These are phyloP conservation scores for Citrullus amarus DNA, from an alignment of 306 rosid genomes.

Conservation along the genomic window DNA sequence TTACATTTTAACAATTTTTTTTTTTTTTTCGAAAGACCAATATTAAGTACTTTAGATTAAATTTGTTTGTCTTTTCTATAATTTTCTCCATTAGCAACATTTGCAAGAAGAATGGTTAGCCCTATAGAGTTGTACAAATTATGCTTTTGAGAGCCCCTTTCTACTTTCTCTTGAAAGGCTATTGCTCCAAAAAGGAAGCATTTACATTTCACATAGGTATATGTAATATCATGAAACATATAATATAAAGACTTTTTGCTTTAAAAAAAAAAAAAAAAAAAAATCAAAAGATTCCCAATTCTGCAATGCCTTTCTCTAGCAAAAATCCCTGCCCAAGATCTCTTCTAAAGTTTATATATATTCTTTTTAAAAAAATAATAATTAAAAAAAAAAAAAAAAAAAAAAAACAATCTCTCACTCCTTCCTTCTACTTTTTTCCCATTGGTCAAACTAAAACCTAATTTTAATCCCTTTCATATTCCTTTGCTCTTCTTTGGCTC, in stretches of 20 bases:
- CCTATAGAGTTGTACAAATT: background rate
- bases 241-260: background rate
- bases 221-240: background rate
- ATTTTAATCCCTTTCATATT: too few relatives aligned
- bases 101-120: background rate
- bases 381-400: too few relatives aligned
- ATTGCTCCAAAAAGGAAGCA: background rate
- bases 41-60: too few relatives aligned
- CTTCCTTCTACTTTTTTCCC: background rate
- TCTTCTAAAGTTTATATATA: background rate
- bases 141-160: background rate
- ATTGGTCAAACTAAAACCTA: too few relatives aligned
- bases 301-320: conserved; percentile 4
- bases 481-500: too few relatives aligned
- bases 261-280: background rate
- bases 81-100: background rate
- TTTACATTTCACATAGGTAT: background rate
- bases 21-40: too few relatives aligned
- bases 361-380: too few relatives aligned
- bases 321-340: conserved; percentile 2
- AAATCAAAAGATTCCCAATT: background rate
- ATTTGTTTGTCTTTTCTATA: background rate
- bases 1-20: too few relatives aligned
- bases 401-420: too few relatives aligned
- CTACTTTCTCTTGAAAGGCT: too few relatives aligned